A percentile compares a stretch with the other conserved stretches of the same genome.
These are phyloP conservation scores for Kondoa malvinella DNA, from an alignment of 768 basidiomycete genomes.

Conservation along the genomic window DNA sequence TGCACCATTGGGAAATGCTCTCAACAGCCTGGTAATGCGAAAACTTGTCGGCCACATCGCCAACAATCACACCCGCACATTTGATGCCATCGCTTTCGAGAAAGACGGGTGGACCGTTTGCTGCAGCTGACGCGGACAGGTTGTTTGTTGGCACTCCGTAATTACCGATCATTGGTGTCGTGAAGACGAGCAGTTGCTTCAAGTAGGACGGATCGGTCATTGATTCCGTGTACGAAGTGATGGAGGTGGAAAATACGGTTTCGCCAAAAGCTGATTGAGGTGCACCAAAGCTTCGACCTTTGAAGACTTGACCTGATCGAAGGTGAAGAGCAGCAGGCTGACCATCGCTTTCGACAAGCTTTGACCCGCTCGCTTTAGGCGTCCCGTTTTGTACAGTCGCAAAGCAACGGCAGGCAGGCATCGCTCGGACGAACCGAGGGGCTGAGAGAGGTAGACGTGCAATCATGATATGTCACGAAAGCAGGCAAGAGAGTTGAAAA, in stretches of 20 bases:
- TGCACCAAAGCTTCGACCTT: slow-evolving; percentile 74
- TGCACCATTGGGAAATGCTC: slow-evolving; percentile 82
- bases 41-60: slow-evolving; percentile 84
- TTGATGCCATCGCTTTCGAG: slow-evolving; percentile 81
- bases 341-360: slow-evolving; percentile 6
- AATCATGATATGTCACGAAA: too few species aligned
- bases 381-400: neutral
- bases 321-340: slow-evolving; percentile 75
- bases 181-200: slow-evolving; percentile 95
- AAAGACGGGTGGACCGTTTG: slow-evolving; percentile 53
- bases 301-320: slow-evolving; percentile 83
- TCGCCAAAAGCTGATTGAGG: slow-evolving; percentile 78
- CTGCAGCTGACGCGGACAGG: slow-evolving; percentile 42
- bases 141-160: slow-evolving; percentile 80
- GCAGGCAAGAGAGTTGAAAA: too few species aligned
- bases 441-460: neutral
- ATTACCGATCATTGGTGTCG: slow-evolving; percentile 93
- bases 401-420: neutral
- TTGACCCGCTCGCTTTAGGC: neutral
- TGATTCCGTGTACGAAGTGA: slow-evolving; percentile 97
- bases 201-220: slow-evolving; percentile 99
- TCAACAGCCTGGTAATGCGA: slow-evolving; percentile 91
- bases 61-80: slow-evolving; percentile 79
- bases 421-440: neutral
- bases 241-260: slow-evolving; percentile 96